Evolutionary conservation across 257 asterid species (phyloP), one percentile per base, ranked within the genome.

Genomic region (Osmanthus fragrans): DNA sequence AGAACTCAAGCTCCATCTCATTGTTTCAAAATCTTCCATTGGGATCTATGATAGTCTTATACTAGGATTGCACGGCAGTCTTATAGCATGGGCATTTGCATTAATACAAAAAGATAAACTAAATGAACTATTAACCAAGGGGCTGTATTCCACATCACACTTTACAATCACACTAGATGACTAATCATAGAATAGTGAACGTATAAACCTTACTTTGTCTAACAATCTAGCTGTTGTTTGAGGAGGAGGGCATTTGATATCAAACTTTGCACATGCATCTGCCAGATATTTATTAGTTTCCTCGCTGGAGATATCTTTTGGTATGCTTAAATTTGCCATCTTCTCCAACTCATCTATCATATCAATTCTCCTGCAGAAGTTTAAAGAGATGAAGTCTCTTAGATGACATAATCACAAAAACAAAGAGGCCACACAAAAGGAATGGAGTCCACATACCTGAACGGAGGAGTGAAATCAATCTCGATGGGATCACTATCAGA

Each of bases 401-500:
- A 27, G 29, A 64, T 30, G 9, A 5, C 4, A 16, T 33, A 39
- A 11, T 36, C 74, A 77, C 13, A 75, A 10, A 79, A 64, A 34
- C n/a, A 54, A 9, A 73, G 27, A 5, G 54, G 18, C 12, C 16
- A 29, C 4, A 29, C 27, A 60, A 56, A 60, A 21, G 4, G 40
- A 45, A 47, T 71, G 23, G 40, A 73, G 25, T 42, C 21, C 65
- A 39, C 56, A 56, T 27, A 95, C 99, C 99, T 93, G 91, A 95
- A 95, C 25, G 99, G 98, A 76, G 99, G 98, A 45, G 99, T 91
- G 60, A 95, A 95, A 84, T 95, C 98, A n/a, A 95, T 95, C 86
- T 89, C 97, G 80, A 93, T 85, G 16, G 98, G 96, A 16, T 93
- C 99, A 1, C 79, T 76, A 40, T 87, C 95, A 70, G 65, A 80